Evolutionary conservation across 331 rosid genomes (phyloP), one percentile per base, ranked within the genome.

Genomic region (Malus hybrid): DNA sequence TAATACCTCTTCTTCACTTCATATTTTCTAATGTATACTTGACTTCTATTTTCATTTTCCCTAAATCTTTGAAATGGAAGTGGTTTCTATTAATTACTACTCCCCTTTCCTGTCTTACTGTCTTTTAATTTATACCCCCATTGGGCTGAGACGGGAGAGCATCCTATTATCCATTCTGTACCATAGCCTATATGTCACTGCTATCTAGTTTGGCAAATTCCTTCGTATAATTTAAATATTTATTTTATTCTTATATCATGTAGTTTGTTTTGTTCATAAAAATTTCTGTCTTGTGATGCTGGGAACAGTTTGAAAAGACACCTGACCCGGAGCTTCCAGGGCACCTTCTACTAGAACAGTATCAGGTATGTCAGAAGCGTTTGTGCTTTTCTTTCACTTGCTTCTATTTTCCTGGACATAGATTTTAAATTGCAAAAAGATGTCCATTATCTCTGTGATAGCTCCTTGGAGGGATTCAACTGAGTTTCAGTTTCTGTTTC

Each of bases 281-380:
- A 13, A 4, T 52, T 15, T 32, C 33, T n/a, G 9, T 78, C 36
- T 60, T 87, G 77, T 71, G 76, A 78, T 80, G 80, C 78, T 80
- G 79, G 80, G 83, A 31, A 73, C 92, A 94, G 99, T 94, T 90
- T 70, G 92, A 90, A 81, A 86, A 79, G 63, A 80, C 84, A 61
- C 86, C 84, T 33, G 99, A 94, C 76, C 97, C 99, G 6, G 99
- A 94, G 88, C 97, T 94, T 83, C 93, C 99, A 34, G 99, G 93
- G 81, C 97, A 94, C 78, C 95, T 94, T 78, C 85, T 94, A 44
- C 84, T 94, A 33, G 99, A 92, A 80, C 99, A 94, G 78, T 94
- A 88, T 85, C 99, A 94, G 99, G 99, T 90, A 85, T 60, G 54
- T 78, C 10, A 24, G 24, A 61, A 74, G 27, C 55, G 39, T 70